Evolutionary conservation across 345 rosid species (phyloP), one percentile per base, ranked within the genome.

Genomic region (Stellera chamaejasme): DNA sequence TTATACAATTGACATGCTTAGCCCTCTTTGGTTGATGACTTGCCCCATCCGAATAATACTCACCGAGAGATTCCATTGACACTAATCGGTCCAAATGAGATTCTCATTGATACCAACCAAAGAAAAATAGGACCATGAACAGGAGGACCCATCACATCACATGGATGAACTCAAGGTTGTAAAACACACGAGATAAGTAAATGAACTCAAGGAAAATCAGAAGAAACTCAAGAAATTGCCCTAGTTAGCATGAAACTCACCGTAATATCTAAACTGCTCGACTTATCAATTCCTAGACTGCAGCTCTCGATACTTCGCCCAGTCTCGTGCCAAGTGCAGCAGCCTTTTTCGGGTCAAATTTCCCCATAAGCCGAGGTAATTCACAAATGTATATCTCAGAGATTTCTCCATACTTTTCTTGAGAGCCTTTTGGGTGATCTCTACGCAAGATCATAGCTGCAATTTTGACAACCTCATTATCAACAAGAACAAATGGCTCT

Each of bases 381-480:
- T 92, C 96, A 68, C 97, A 92, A 53, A 82, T 70, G 63, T 88
- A 92, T n/a, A 86, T 62, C 50, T 88, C 95, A 9, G 98, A 92
- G 54, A 79, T 72, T 62, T 92, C 97, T 43, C 43, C 87, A 3
- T 85, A 82, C 69, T 73, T 84, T 55, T 61, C 50, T 32, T 55
- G 56, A 68, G 78, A 68, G 13, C 60, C 73, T 68, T 60, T 59
- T 16, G 76, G 65, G 54, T 54, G 42, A 64, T 48, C 58, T 43
- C 89, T 83, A 56, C 61, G 74, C 51, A 92, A 57, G 41, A 82
- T 68, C 66, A 86, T 58, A 7, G 97, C 97, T 14, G 91, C 88
- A 70, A 92, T 84, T 79, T 84, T 88, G 64, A 88, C 89, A 62
- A 86, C 79, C 70, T 92, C 91, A 48, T 83, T 83, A 50, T 84